These are phyloP conservation scores for Thielaviopsis euricoi DNA, from an alignment of 2,329 filamentous ascomycete species.

Conservation along the genomic window DNA sequence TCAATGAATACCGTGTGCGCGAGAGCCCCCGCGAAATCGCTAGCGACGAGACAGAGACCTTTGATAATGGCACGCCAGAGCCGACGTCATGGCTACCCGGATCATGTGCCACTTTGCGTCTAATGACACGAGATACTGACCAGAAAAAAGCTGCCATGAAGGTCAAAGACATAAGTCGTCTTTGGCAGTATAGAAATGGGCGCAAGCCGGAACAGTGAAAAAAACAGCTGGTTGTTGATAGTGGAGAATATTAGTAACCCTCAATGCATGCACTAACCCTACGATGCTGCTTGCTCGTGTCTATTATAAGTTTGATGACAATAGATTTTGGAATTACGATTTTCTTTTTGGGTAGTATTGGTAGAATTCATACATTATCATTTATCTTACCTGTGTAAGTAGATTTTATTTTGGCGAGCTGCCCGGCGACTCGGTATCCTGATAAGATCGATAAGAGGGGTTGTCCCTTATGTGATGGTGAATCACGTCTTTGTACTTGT, in stretches of 20 bases:
- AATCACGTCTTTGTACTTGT: too few relatives aligned
- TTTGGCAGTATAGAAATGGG: constrained; percentile 49
- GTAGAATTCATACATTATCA: too few relatives aligned
- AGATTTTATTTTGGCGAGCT: too few relatives aligned
- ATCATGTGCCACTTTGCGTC: neutral
- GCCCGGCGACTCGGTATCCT: too few relatives aligned
- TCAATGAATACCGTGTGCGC: constrained; percentile 22
- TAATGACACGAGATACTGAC: neutral
- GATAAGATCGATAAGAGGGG: too few relatives aligned
- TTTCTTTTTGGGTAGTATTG: too few relatives aligned
- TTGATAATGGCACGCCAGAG: constrained; percentile 19
- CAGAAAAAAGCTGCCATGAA: constrained; percentile 20
- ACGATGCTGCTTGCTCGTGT: neutral
- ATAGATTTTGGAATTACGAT: neutral
- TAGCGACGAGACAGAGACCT: constrained; percentile 22
- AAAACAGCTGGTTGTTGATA: neutral
- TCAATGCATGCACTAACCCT: neutral
- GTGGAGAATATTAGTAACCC: neutral
- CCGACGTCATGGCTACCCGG: constrained; percentile 12
- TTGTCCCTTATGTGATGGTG: too few relatives aligned
- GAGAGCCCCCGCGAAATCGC: constrained; percentile 14
- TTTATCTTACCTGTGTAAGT: too few relatives aligned
- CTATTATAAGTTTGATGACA: neutral
- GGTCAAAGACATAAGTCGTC: constrained; percentile 43
- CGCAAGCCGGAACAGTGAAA: constrained; percentile 25